Percentiles rank a stretch among this genome's conserved stretches.
phyloP scores from a whole-genome alignment of 1,139 yeast species.

The Taphrina deformans region DNA sequence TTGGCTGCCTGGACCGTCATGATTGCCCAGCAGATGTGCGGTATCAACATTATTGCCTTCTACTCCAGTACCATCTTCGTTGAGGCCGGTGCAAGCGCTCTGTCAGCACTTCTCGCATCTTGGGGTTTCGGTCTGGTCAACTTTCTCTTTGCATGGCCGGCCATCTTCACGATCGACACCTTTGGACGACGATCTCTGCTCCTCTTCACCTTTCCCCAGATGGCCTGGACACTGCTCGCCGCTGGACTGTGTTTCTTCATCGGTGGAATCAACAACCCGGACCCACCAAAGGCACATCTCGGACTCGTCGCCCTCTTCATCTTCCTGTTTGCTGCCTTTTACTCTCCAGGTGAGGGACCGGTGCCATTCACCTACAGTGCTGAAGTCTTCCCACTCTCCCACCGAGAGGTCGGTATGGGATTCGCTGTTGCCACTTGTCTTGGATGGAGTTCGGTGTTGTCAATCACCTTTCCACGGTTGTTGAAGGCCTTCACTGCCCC shows the following conservation, averaged over 20 bases:
- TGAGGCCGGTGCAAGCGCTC: constrained; percentile 62
- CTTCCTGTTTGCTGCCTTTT: constrained; percentile 69
- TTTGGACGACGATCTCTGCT: constrained; percentile 74
- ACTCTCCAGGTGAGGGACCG: constrained; percentile 86
- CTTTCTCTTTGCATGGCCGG: constrained; percentile 79
- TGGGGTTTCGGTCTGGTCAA: constrained; percentile 85
- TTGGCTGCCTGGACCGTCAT: constrained; percentile 78
- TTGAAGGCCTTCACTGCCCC: constrained; percentile 65
- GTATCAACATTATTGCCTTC: constrained; percentile 84
- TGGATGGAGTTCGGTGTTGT: constrained; percentile 79
- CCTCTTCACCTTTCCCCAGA: constrained; percentile 71
- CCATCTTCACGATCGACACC: constrained; percentile 75
- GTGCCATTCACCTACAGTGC: constrained; percentile 90
- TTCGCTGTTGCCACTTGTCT: constrained; percentile 81
- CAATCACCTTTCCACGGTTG: constrained; percentile 80
- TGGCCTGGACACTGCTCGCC: constrained; percentile 65
- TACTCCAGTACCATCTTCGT: constrained; percentile 68
- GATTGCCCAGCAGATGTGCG: constrained; percentile 92
- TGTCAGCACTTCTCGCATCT: constrained; percentile 70
- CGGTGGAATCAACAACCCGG: constrained; percentile 43
- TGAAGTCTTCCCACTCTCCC: constrained; percentile 80
- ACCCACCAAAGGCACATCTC: constrained; percentile 53
- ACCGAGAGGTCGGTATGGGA: constrained; percentile 84
- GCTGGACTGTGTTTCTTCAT: constrained; percentile 80
- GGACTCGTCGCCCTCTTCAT: constrained; percentile 71